Evolutionary conservation across 75 land plant species (phyloP), one percentile per base, ranked within the genome.

Genomic region (Adiantum capillusveneris): DNA sequence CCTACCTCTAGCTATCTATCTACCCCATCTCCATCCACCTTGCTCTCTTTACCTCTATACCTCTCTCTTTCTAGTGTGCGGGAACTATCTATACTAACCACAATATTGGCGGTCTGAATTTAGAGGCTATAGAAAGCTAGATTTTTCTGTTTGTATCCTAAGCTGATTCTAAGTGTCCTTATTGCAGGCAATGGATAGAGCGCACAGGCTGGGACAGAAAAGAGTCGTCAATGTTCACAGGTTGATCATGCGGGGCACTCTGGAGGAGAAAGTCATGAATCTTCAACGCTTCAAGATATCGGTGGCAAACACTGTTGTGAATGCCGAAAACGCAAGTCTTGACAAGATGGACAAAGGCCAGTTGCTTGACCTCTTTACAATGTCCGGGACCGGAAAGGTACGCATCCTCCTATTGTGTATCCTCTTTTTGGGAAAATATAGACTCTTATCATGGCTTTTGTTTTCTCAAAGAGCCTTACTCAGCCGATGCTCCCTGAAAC

Each of bases 201-300:
- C 99, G n/a, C 99, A 95, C 59, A 81, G 99, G 65, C 57, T 95
- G 45, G 99, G 99, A 27, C 99, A 95, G 60, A 73, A 78, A 18
- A 81, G 78, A 49, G 92, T 90, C 9, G 99, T 95, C 0, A 79
- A 95, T 74, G 99, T 95, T 13, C 92, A 95, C 62, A 75, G 99
- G 6, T 87, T 95, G 29, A 90, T 95, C 13, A 95, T 95, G 99
- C 83, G 99, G 45, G 99, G 99, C 51, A 95, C 96, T 0, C 34
- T 95, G 63, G 99, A 95, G 77, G 99, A 95, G 68, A 95, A 95
- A 67, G 81, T 95, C 45, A 95, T 95, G 99, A 90, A 84, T 56
- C 88, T 95, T 21, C 99, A 95, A 51, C 80, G 69, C 52, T 95
- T 95, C 66, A 95, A 95, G 65, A 56, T 95, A 1, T 86, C 99